Base-by-base conservation (phyloP, 2,329 filamentous ascomycete species). In the Endothia cerciana region DNA sequence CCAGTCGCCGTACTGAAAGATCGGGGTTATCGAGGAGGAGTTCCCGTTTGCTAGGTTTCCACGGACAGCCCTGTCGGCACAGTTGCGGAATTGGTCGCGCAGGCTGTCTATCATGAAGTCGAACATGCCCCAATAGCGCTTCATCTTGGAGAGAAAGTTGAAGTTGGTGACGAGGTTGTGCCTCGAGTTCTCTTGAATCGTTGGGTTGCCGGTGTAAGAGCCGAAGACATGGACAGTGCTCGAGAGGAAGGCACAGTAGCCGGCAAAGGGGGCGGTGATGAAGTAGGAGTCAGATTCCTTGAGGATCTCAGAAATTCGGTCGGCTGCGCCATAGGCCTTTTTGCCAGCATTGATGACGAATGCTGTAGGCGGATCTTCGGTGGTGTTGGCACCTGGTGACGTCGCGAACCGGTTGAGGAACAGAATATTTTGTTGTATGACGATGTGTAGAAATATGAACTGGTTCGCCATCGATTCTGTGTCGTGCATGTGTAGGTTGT, bases 91-190 rank as follows among this genome's bases (percentile, higher is more conserved):
- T 68, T 96, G 88, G 63, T 94, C 91, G 67, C 95, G 93, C 43
- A 97, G 84, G 73, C 94, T 95, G 75, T 98, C 94, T 0, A 93
- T 90, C 86, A 98, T 94, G 80, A 93, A 97, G 75, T 97, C 92
- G 74, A 98, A 97, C 91, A 97, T 97, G 67, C 94, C 95, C 95
- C 95, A 99, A 73, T 95, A 94, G 67, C 92, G 92, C 82, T 97
- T 97, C 92, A 98, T 97, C 77, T 92, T 95, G 63, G 91, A 90
- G 55, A 99, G 80, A 72, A 95, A 98, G 73, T 91, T 92, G 72
- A 98, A 91, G 70, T 97, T 98, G 70, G 89, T 91, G 0, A 91
- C 89, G 19, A 97, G 82, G 73, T 97, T 94, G 70, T 89, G 88
- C 78, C 96, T 97, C 10, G 92, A 93, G 10, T 87, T 86, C 15